Base-by-base conservation (phyloP, 805 yeast genomes). In the Metschnikowia drakensbergensis region DNA sequence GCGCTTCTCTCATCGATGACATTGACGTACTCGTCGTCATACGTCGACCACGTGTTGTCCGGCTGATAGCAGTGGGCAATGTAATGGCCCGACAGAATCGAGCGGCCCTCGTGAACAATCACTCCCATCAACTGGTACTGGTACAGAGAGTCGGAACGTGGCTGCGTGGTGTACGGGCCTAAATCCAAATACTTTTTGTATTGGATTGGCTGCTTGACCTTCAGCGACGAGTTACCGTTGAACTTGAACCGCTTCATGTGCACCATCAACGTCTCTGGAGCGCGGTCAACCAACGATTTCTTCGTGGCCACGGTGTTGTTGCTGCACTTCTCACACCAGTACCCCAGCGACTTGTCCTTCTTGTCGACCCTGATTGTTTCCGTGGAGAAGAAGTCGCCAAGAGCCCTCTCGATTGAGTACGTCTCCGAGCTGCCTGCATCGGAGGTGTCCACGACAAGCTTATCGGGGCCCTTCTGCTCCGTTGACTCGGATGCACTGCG, bases 211-310 rank as follows among this genome's bases (percentile, higher is more conserved):
- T 90, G 92, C 62, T 91, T 90, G 66, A 94, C 86, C 65, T 94
- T 94, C 49, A 88, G 82, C 3, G 91, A 84, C 5, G 82, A 74
- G 45, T 79, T 79, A 23, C 92, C 94, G 63, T 87, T 84, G 69
- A 89, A 92, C 66, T 92, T 84, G 68, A 94, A 94, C 58, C 97
- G 76, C 63, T 94, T 94, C 61, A 94, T 74, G 67, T 94, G 98
- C 35, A 94, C 79, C 7, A 88, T 77, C 52, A 92, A 72, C 22
- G 94, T 84, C 62, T 94, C 97, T 3, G 98, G 98, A 0, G 96
- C 86, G 42, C 84, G 77, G 48, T 82, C 80, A 41, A 94, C 85
- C 32, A 84, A 76, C 39, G 86, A 81, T 39, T 81, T 80, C 62
- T 92, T 92, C 42, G 81, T 69, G 3, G 97, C 98, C 52, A 78